Base-by-base conservation (phyloP, 2,329 filamentous ascomycete genomes). In the Bipolaris sorokiniana region DNA sequence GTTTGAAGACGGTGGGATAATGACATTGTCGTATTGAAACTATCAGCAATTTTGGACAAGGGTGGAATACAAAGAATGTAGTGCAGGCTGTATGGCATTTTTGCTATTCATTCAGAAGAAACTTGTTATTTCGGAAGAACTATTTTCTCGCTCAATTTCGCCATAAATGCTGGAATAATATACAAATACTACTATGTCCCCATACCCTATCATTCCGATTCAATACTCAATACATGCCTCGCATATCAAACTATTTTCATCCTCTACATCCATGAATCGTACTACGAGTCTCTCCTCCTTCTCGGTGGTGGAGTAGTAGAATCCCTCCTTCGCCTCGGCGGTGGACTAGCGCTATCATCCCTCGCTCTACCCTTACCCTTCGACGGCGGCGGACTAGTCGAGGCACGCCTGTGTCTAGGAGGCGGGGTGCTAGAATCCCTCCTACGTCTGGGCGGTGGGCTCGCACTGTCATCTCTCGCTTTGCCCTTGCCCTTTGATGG, bases 361-460 rank as follows among this genome's bases (percentile, higher is more conserved):
- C 46, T 54, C 31, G 46, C 51, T 33, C 18, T 46, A 3, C 42
- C 44, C 23, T 49, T 51, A 4, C 48, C 36, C 34, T 48, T 56
- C 6, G 46, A 48, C 18, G 49, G 44, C 1, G 54, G 54, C 13
- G 54, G 44, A 3, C 49, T 57, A n/a, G 16, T 45, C 5, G 51
- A 54, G 13, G 20, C 28, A 15, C 41, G n/a, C 47, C 16, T 42
- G 28, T 18, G 37, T 33, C 42, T 52, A 6, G 46, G 46, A 23
- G 46, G 46, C 20, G 46, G 37, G 16, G 44, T 57, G 23, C 48
- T 56, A 52, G 26, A 41, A 36, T 56, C 48, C 16, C 42, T 47
- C 48, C 38, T 56, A 5, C 28, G 23, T 20, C 53, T 52, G 4
- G 48, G 41, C 1, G 41, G 48, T 2, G 52, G 52, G 18, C 38